Conservation (phyloP, 352 stramenopile species). For the Pythium graminicola region DNA sequence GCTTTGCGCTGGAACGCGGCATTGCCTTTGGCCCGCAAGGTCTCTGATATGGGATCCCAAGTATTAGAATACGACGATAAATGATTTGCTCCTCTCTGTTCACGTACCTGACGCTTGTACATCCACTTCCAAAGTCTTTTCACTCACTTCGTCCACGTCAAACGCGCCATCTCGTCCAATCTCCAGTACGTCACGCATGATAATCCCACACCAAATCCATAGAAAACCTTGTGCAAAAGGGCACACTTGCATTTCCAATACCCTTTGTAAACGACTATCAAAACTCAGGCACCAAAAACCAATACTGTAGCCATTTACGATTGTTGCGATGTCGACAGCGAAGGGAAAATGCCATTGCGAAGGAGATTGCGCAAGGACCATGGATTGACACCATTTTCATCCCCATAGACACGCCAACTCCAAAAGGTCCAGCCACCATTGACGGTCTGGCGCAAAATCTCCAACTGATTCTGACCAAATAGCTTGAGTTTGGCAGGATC, state of each 20-base stretch:
- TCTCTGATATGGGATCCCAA: slow-evolving; percentile 19
- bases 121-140: slow-evolving; percentile 8
- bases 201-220: no score
- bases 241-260: no score
- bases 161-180: slow-evolving; percentile 23
- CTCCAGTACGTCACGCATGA: slow-evolving; percentile 23
- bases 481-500: slow-evolving; percentile 39
- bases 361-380: slow-evolving; percentile 62
- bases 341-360: slow-evolving; percentile 30
- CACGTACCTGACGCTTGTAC: slow-evolving; percentile 20
- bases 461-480: slow-evolving; percentile 40
- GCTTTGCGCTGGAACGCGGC: slow-evolving; percentile 48
- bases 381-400: slow-evolving; percentile 48
- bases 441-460: slow-evolving; percentile 42
- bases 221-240: no score
- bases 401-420: slow-evolving; percentile 63
- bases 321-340: no score
- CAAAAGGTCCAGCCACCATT: slow-evolving; percentile 69
- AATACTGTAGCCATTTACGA: no score
- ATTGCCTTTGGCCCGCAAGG: slow-evolving; percentile 58
- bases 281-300: no score
- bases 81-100: not conserved
- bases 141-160: slow-evolving; percentile 9
- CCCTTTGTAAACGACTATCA: not conserved
- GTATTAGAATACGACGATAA: not conserved